These are phyloP conservation scores for Darksidea phi DNA, from an alignment of 495 filamentous ascomycete genomes.

Conservation along the genomic window DNA sequence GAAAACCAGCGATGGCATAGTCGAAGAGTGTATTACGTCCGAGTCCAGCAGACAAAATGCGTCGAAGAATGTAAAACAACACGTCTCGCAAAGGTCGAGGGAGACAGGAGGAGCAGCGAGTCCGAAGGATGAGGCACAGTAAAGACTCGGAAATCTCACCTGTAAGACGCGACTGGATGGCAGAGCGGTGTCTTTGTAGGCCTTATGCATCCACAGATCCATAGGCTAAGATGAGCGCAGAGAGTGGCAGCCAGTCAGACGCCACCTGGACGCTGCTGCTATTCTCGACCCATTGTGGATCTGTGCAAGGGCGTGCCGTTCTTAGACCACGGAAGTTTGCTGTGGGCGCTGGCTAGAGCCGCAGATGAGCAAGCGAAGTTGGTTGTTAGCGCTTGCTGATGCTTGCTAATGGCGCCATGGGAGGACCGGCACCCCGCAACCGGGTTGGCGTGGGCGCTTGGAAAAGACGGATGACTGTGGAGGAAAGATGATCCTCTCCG, in stretches of 20 bases:
- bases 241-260: slow-evolving; percentile 26
- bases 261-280: slow-evolving; percentile 12
- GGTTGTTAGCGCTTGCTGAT: slow-evolving; percentile 18
- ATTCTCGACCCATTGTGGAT: slow-evolving; percentile 21
- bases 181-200: slow-evolving; percentile 32
- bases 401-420: too few relatives aligned
- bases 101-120: slow-evolving; percentile 2
- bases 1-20: slow-evolving; percentile 29
- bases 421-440: slow-evolving; percentile 8
- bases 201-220: slow-evolving; percentile 1
- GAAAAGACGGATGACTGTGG: slow-evolving; percentile 4
- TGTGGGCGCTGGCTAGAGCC: slow-evolving; percentile 24
- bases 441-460: slow-evolving; percentile 28
- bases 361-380: slow-evolving; percentile 1
- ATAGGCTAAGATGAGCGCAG: slow-evolving; percentile 22
- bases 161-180: slow-evolving; percentile 19
- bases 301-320: background rate
- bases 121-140: slow-evolving; percentile 30
- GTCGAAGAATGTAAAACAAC: background rate
- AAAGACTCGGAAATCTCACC: slow-evolving; percentile 18
- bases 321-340: background rate
- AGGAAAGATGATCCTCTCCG: slow-evolving; percentile 18
- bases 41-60: slow-evolving; percentile 16
- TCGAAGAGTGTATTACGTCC: slow-evolving; percentile 6
- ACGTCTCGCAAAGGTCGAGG: background rate